A percentile compares a stretch with the other conserved stretches of the same genome.
These are phyloP conservation scores for Brassica rapa DNA, from an alignment of 345 rosid genomes.

Conservation along the genomic window DNA sequence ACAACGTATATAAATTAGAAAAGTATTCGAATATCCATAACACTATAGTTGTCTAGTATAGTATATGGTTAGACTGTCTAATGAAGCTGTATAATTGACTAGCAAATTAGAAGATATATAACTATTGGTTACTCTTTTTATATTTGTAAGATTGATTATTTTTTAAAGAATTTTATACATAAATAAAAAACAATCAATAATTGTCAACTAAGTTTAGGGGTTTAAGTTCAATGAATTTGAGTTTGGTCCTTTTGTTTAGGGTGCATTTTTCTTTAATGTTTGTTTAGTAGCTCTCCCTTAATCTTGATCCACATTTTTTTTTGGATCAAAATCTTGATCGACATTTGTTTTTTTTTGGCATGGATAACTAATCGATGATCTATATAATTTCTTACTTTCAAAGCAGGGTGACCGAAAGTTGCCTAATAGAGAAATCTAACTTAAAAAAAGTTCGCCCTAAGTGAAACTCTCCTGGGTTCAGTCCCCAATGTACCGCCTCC, in stretches of 20 bases:
- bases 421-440: neutral
- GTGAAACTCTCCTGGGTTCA: too few species aligned
- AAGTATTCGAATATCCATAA: conserved; percentile 19
- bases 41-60: conserved; percentile 18
- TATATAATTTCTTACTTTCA: neutral
- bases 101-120: neutral
- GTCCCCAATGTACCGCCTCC: too few species aligned
- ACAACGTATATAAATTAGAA: neutral
- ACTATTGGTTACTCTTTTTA: too few species aligned
- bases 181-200: too few species aligned
- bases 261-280: neutral
- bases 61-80: conserved; percentile 16
- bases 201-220: neutral
- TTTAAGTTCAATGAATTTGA: too few species aligned
- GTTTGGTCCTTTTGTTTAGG: too few species aligned
- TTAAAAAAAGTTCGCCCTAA: too few species aligned
- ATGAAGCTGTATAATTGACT: conserved; percentile 28
- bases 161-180: too few species aligned
- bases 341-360: neutral
- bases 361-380: neutral
- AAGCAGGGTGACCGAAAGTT: conserved; percentile 24
- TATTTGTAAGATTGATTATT: too few species aligned
- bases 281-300: neutral
- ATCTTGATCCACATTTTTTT: neutral
- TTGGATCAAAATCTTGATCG: neutral